These are phyloP conservation scores for Eimeria zaria DNA, from an alignment of 169 alveolate genomes.

Conservation along the genomic window DNA sequence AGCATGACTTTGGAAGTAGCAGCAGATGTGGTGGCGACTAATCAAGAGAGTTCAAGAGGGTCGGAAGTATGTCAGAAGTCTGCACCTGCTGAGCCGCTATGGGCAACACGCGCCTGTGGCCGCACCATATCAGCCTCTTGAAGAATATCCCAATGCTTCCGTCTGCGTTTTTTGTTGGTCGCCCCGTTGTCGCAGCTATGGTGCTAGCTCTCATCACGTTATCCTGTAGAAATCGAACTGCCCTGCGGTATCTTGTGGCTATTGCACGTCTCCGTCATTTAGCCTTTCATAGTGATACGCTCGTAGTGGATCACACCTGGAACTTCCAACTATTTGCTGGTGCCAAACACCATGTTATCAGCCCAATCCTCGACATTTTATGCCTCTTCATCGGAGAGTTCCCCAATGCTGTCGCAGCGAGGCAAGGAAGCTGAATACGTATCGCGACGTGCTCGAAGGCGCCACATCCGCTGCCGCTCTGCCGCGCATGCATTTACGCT, in stretches of 20 bases:
- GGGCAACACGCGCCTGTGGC: too few relatives aligned
- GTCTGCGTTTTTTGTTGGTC: not conserved
- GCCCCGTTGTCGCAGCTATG: not conserved
- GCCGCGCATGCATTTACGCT: not conserved
- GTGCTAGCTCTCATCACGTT: not conserved
- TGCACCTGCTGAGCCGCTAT: too few relatives aligned
- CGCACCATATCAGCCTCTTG: too few relatives aligned
- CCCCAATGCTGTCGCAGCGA: not conserved
- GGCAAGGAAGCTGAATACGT: not conserved
- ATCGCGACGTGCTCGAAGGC: not conserved
- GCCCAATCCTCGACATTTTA: not conserved
- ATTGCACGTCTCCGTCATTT: not conserved
- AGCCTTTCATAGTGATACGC: not conserved
- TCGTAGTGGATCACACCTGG: not conserved
- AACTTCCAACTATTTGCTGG: not conserved
- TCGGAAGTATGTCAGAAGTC: too few relatives aligned
- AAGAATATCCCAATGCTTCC: not conserved
- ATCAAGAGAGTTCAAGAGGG: too few relatives aligned
- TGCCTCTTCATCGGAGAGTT: not conserved
- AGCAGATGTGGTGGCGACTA: too few relatives aligned
- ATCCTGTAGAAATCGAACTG: not conserved
- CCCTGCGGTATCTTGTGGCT: not conserved
- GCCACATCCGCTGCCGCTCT: not conserved
- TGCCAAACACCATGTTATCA: not conserved
- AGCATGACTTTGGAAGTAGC: too few relatives aligned